Base-by-base conservation (phyloP, 495 filamentous ascomycete species). In the Podospora didyma region DNA sequence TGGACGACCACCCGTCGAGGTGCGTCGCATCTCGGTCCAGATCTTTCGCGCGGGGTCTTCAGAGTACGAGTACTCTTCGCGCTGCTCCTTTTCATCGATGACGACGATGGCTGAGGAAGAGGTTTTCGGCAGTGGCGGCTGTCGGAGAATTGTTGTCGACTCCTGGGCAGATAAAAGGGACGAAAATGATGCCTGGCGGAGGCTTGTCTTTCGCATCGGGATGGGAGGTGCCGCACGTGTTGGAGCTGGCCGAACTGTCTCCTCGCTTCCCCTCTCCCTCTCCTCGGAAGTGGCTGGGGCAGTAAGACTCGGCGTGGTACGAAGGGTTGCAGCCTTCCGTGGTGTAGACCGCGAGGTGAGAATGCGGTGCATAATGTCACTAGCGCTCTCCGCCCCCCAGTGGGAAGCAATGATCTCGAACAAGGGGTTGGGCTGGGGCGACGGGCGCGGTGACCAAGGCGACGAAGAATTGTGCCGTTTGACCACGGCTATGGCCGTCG, bases 21-120 rank as follows among this genome's bases (percentile, higher is more conserved):
- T 59, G 35, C 65, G 55, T 17, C 67, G 72, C 64, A 79, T 73
- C 45, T 74, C 67, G n/a, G 65, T 70, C 76, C 76, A 78, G 24
- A 79, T 78, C 52, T 69, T 74, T 35, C 73, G 58, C 21, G 76
- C 76, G 31, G 74, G 75, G 53, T 78, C 76, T 17, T 42, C 39
- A 7, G 39, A 42, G 39, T 42, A 42, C 12, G 39, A 42, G 0
- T 59, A 56, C n/a, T n/a, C n/a, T 22, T 64, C 65, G 28, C 59
- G 49, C 49, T 56, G 60, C 11, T 59, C 46, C 10, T 59, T 47
- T 17, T 60, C 47, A 9, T 37, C 28, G 22, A 24, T 16, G 42
- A 55, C 46, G 26, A 39, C 48, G 20, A 31, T 11, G 11, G n/a
- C n/a, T n/a, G n/a, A n/a, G n/a, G n/a, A n/a, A n/a, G 41, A 62